Evolutionary conservation across 768 basidiomycete species (phyloP).

Genomic region (Leucocoprinus sp.): DNA sequence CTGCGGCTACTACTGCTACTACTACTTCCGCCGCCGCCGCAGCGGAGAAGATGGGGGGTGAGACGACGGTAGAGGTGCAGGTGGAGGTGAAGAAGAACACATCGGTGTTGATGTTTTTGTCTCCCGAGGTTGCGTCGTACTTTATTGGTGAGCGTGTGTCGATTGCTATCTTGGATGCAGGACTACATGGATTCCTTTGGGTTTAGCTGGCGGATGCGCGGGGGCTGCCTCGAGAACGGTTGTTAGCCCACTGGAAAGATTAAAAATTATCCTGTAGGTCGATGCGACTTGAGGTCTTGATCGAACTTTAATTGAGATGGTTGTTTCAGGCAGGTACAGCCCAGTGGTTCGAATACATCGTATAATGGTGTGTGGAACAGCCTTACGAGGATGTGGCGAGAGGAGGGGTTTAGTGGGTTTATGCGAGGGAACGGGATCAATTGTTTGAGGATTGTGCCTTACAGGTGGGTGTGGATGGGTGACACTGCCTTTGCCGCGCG

Average conservation of each 20-base stretch:
- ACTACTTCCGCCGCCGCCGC: neutral
- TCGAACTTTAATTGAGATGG: neutral
- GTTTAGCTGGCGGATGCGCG: conserved; percentile 45
- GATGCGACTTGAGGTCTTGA: conserved; percentile 6
- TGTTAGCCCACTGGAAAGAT: conserved; percentile 82
- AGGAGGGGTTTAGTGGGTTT: conserved; percentile 88
- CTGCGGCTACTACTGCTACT: conserved; percentile 2
- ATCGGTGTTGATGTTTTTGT: conserved; percentile 17
- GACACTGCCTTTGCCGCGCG: neutral
- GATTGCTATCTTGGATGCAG: conserved; percentile 1
- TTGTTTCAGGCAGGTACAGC: conserved; percentile 81
- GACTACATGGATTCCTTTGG: conserved; percentile 9
- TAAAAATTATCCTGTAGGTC: conserved; percentile 94
- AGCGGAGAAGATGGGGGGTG: neutral
- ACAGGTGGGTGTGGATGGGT: conserved; percentile 37
- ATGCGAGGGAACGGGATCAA: conserved; percentile 93
- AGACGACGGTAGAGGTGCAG: neutral
- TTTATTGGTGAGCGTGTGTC: conserved; percentile 29
- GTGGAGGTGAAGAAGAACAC: conserved; percentile 10
- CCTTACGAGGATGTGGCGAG: conserved; percentile 82
- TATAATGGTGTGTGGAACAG: conserved; percentile 84
- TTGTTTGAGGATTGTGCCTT: conserved; percentile 89
- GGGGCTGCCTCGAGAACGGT: conserved; percentile 79
- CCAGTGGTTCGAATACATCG: conserved; percentile 47
- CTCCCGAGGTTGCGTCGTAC: conserved; percentile 34